Base-by-base conservation (phyloP, 2,329 filamentous ascomycete species). In the Cladosporium colombiae region DNA sequence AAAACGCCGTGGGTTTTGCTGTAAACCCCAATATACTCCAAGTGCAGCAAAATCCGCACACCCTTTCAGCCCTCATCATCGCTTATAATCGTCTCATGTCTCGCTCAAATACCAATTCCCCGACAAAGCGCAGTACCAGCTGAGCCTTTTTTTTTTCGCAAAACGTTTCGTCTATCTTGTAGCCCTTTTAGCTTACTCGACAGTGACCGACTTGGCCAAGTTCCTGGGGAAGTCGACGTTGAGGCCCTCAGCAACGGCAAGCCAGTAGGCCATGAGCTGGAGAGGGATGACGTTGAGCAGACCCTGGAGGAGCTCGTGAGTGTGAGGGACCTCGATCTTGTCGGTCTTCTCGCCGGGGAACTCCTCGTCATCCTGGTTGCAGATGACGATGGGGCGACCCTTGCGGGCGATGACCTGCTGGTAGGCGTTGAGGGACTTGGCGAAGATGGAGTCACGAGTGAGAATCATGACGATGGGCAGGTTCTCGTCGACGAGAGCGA, bases 401-500 rank as follows among this genome's bases (percentile, higher is more conserved):
- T 89, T 88, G 79, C 95, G 94, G 73, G 95, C 95, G 84, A 97
- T 94, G 76, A 99, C 95, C 85, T 99, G 95, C 83, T 99, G 95
- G 81, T 98, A 99, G 75, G 95, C 95, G 80, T 99, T 99, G 76
- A 99, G 86, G n/a, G 95, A 98, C 85, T 99, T 99, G 79, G 91
- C 91, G 84, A 99, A 99, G 76, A 99, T 90, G 74, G 93, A 87
- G 78, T 99, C 95, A 68, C 95, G 91, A 64, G 95, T 99, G 68
- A 99, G 86, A 76, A 99, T 98, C 95, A 99, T 99, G 81, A 99
- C 97, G 79, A 99, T 99, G 69, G 95, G 95, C 44, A 99, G 88
- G 82, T 97, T 94, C 86, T 99, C 95, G 75, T 99, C 95, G 67
- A 99, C 95, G 69, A 99, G 86, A 62, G 95, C 95, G 77, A 99